Base-by-base conservation (phyloP, 371 early-diverging fungal species). In the Mucor racemosus region DNA sequence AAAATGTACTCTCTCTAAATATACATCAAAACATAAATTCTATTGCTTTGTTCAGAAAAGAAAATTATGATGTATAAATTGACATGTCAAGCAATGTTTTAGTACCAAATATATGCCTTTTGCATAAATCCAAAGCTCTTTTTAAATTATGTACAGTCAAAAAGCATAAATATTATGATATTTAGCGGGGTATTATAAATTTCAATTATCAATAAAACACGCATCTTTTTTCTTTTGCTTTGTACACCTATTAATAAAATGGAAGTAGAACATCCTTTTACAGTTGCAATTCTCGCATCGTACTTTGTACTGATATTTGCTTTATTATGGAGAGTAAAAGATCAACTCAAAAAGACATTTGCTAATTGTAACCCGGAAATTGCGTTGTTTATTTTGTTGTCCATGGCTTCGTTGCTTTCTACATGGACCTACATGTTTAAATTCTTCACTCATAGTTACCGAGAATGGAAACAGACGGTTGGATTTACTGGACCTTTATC, bases 381-480 rank as follows among this genome's bases (percentile, higher is more conserved):
- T 8, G 33, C 31, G 11, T 13, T 67, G 7, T 73, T 80, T 35
- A 9, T 71, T 15, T 35, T 55, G 1, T 56, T 78, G 3, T 62
- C 78, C 2, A 4, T 58, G 0, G 17, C 72, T 8, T 67, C 80
- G 7, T 64, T 79, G 5, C 14, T 60, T 0, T 50, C 67, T 0
- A 82, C 80, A 34, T 82, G 82, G 82, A 75, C 68, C 11, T 82
- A 73, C 57, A 76, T 82, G 78, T 63, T 77, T 26, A 66, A 67
- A 19, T 82, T 75, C 42, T 76, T 82, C 38, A 15, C 33, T 4
- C 60, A 71, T 34, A 78, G 76, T 62, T 82, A 78, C 42, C 35
- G 53, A 5, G 48, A 69, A 60, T 78, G 75, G 74, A 65, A 33
- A 26, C 15, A 15, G 14, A 7, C 26, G 1, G 38, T 58, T 19